These are phyloP conservation scores for Obelidium mucronatum DNA, from an alignment of 192 early-diverging fungal species.

Conservation along the genomic window DNA sequence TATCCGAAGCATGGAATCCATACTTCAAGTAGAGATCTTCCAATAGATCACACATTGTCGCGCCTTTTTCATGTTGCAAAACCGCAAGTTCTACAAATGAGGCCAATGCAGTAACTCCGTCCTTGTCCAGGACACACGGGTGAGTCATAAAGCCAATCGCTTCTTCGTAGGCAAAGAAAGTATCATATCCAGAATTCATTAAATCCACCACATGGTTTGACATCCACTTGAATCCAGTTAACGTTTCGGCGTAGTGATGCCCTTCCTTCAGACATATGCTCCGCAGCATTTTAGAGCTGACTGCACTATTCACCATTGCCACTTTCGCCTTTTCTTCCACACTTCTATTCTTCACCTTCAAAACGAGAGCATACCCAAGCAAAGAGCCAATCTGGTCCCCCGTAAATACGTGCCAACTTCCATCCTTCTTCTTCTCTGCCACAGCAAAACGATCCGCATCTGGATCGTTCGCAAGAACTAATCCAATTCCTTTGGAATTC, in stretches of 20 bases:
- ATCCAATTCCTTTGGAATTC: not conserved
- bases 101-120: conserved; percentile 86
- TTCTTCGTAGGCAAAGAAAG: conserved; percentile 91
- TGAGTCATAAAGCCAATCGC: conserved; percentile 87
- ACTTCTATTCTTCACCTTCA: not conserved
- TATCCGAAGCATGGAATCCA: conserved; percentile 86
- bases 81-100: conserved; percentile 77
- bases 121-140: conserved; percentile 86
- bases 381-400: conserved; percentile 92
- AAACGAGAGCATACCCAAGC: conserved; percentile 3
- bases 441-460: conserved; percentile 89
- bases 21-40: conserved; percentile 78
- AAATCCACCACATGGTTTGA: conserved; percentile 81
- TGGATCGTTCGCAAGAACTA: conserved; percentile 94
- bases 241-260: conserved; percentile 85
- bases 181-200: conserved; percentile 67
- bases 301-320: conserved; percentile 85
- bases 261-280: conserved; percentile 77
- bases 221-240: conserved; percentile 98
- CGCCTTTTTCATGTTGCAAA: conserved; percentile 68
- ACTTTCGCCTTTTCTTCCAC: conserved; percentile 53
- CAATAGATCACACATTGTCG: conserved; percentile 71
- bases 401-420: conserved; percentile 82
- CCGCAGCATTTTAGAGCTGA: conserved; percentile 85
- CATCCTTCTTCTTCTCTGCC: conserved; percentile 77